phyloP scores from a whole-genome alignment of 108 stramenopile genomes.

The Cyclotella atomus region DNA sequence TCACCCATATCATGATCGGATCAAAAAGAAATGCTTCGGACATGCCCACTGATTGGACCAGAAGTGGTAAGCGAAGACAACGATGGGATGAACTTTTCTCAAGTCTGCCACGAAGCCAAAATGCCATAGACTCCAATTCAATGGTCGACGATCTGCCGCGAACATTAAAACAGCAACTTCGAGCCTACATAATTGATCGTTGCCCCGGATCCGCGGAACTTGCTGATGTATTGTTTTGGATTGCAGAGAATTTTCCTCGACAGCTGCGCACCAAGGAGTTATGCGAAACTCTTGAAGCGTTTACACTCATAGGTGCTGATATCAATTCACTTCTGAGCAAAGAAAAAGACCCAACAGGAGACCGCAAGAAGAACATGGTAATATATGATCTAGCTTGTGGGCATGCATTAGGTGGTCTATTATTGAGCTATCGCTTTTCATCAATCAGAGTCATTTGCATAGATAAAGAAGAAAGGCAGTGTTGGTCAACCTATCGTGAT shows the following conservation, averaged over 20 bases:
- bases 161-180: background rate
- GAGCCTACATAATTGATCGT: slow-evolving; percentile 4
- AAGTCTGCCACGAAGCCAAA: slow-evolving; percentile 8
- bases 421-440: slow-evolving; percentile 15
- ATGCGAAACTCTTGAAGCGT: slow-evolving; percentile 16
- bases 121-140: slow-evolving; percentile 22
- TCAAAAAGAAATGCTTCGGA: slow-evolving; percentile 7
- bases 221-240: slow-evolving; percentile 18
- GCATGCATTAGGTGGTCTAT: background rate
- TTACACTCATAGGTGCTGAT: slow-evolving; percentile 14
- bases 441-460: slow-evolving; percentile 11
- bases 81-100: slow-evolving; percentile 9
- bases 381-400: slow-evolving; percentile 24
- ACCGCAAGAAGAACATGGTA: slow-evolving; percentile 5
- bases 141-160: slow-evolving; percentile 6
- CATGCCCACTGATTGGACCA: slow-evolving; percentile 15
- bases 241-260: background rate
- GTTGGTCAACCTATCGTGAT: slow-evolving; percentile 18
- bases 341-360: slow-evolving; percentile 3
- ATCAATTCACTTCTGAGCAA: slow-evolving; percentile 20
- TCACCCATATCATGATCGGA: no score
- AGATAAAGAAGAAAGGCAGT: slow-evolving; percentile 14
- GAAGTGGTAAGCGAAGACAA: slow-evolving; percentile 18
- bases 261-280: slow-evolving; percentile 19
- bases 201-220: slow-evolving; percentile 16